A percentile compares a stretch with the other conserved stretches of the same genome.
These are phyloP conservation scores for Rhododendron mucronatum DNA, from an alignment of 148 eudicot genomes.

Conservation along the genomic window DNA sequence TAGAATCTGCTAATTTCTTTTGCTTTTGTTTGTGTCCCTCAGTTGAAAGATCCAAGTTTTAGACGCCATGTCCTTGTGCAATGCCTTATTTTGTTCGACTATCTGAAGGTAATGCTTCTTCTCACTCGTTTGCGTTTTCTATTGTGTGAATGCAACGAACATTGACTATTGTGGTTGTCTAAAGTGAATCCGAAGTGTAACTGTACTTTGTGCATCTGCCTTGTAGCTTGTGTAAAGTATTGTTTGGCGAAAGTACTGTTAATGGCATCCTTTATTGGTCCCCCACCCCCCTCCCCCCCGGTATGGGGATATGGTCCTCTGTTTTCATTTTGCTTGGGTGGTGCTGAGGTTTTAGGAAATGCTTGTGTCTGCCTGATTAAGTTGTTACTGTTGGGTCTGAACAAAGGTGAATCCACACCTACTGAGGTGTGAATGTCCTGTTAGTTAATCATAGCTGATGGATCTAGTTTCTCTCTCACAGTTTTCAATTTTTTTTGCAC, in stretches of 20 bases:
- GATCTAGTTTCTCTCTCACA: background rate
- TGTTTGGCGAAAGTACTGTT: background rate
- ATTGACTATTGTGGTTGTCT: background rate
- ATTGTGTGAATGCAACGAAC: background rate
- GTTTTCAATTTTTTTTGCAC: background rate
- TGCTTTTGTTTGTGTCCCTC: slow-evolving; percentile 17
- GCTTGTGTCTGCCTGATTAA: background rate
- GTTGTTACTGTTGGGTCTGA: background rate
- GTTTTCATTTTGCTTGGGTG: background rate
- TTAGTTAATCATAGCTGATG: background rate
- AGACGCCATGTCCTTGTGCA: slow-evolving; percentile 95
- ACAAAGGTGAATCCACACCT: background rate
- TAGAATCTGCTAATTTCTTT: background rate
- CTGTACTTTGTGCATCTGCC: background rate
- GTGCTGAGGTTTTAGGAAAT: background rate
- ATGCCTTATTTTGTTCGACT: slow-evolving; percentile 88
- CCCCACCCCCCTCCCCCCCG: background rate
- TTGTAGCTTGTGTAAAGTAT: background rate
- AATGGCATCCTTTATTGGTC: background rate
- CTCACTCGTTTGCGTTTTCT: background rate
- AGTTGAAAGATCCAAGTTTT: slow-evolving; percentile 98
- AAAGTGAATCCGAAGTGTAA: background rate
- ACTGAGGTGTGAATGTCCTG: background rate
- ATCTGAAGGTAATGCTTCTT: slow-evolving; percentile 60
- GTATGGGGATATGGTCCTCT: background rate